Base-by-base conservation (phyloP, 768 basidiomycete species). In the Hemileccinum impolitum region DNA sequence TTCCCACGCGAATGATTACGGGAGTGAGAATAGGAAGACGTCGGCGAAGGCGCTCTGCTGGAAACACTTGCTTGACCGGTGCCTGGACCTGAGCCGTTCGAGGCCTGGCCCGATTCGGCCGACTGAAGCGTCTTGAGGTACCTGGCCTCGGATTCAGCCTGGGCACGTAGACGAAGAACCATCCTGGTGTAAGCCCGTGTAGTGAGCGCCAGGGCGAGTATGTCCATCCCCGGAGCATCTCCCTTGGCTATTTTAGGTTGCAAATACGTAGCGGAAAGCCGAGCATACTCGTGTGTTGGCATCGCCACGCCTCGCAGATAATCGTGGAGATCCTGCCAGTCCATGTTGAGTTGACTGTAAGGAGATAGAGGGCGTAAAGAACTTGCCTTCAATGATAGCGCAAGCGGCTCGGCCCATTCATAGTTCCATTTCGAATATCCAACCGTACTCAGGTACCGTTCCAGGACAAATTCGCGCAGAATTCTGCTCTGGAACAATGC, bases 231-330 rank as follows among this genome's bases (percentile, higher is more conserved):
- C 19, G 75, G 72, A 21, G 67, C 61, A 2, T 72, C 75, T 39
- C 74, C 78, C 9, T 50, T 40, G 2, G 74, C 53, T 2, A 51
- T 56, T 21, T 76, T 67, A 0, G 77, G 75, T 43, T 82, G 81
- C 48, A 88, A 70, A 54, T 82, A 82, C 23, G 75, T 64, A 6
- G 71, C 72, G 2, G 89, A 79, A 30, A 81, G 73, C 4, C 79
- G 76, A 1, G 81, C 75, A 55, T 87, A 91, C 53, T 86, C 80
- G 53, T 91, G 84, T 4, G 77, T 75, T 7, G 90, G 90, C 21
- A 87, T 78, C 6, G 82, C 83, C 5, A 91, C 84, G 3, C 87
- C 87, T 39, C 82, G 77, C 79, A 91, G 82, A 58, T 91, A 93
- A 44, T 85, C 78, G 58, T 79, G 79, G 35, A 94, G 73, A 65